These are phyloP conservation scores for Trametes elegans DNA, from an alignment of 768 basidiomycete genomes.

Conservation along the genomic window DNA sequence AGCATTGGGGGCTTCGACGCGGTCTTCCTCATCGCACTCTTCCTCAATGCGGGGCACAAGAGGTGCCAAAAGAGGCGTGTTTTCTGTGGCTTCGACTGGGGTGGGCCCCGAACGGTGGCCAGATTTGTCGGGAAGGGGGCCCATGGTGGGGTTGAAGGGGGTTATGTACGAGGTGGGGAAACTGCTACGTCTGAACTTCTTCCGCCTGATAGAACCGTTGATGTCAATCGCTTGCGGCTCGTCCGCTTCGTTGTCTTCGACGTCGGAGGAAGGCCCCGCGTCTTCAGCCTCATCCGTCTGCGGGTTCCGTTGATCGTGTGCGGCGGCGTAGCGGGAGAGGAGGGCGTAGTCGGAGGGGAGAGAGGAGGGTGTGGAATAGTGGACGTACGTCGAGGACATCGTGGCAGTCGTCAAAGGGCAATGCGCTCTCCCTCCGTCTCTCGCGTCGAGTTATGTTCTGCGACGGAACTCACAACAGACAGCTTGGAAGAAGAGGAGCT, in stretches of 20 bases:
- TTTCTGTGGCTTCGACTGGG: slow-evolving; percentile 38
- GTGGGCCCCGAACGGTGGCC: slow-evolving; percentile 25
- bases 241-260: slow-evolving; percentile 15
- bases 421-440: background rate
- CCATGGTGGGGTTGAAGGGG: slow-evolving; percentile 37
- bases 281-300: slow-evolving; percentile 10
- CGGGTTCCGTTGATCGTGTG: slow-evolving; percentile 20
- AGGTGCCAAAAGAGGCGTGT: slow-evolving; percentile 57
- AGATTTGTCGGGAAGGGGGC: slow-evolving; percentile 26
- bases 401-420: background rate
- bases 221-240: slow-evolving; percentile 9
- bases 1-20: slow-evolving; percentile 29
- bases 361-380: slow-evolving; percentile 49
- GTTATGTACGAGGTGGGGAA: slow-evolving; percentile 37
- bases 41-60: slow-evolving; percentile 60
- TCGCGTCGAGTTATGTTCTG: too few relatives aligned
- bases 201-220: background rate
- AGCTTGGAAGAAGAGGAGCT: too few relatives aligned
- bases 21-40: slow-evolving; percentile 36
- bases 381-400: slow-evolving; percentile 46
- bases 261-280: background rate
- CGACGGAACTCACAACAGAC: too few relatives aligned
- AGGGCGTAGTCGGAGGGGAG: slow-evolving; percentile 67
- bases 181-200: slow-evolving; percentile 25
- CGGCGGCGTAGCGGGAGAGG: slow-evolving; percentile 48